Conservation (phyloP, 495 filamentous ascomycete species). For the Friedmanniomyces simplex region DNA sequence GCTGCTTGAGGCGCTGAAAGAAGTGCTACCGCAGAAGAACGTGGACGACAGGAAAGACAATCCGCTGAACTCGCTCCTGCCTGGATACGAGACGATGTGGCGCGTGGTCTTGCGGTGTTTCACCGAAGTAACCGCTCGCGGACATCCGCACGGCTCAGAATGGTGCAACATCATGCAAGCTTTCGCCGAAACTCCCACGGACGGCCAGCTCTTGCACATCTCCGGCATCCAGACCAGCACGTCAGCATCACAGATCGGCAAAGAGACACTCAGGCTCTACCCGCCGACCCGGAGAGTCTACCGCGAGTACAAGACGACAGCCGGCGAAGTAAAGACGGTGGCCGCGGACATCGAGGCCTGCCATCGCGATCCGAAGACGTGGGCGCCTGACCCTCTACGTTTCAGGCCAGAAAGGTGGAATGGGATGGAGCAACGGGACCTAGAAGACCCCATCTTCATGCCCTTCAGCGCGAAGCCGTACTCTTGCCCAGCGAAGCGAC, state of each 20-base stretch:
- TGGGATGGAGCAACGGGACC: background rate
- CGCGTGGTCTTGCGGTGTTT: constrained; percentile 49
- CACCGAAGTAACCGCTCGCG: constrained; percentile 43
- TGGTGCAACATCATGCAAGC: constrained; percentile 15
- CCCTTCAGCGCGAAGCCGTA: constrained; percentile 44
- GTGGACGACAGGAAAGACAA: constrained; percentile 25
- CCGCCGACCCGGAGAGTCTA: constrained; percentile 54
- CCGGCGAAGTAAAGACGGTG: constrained; percentile 7
- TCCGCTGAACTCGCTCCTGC: constrained; percentile 51
- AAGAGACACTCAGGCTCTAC: constrained; percentile 54
- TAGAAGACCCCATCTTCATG: constrained; percentile 33
- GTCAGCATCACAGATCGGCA: constrained; percentile 31
- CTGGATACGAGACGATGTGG: constrained; percentile 63
- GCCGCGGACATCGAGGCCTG: constrained; percentile 42
- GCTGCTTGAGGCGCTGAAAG: constrained; percentile 9
- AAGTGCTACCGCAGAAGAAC: constrained; percentile 3
- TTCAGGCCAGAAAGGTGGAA: constrained; percentile 35
- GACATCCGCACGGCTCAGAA: background rate
- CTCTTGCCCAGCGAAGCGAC: constrained; percentile 40
- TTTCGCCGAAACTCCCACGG: constrained; percentile 28
- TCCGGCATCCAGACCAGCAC: constrained; percentile 1
- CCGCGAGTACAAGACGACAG: constrained; percentile 27
- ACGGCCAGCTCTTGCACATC: background rate
- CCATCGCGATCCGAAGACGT: constrained; percentile 28
- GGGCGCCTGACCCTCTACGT: constrained; percentile 24